phyloP scores from a whole-genome alignment of 768 basidiomycete species.

The Suillus discolor region DNA sequence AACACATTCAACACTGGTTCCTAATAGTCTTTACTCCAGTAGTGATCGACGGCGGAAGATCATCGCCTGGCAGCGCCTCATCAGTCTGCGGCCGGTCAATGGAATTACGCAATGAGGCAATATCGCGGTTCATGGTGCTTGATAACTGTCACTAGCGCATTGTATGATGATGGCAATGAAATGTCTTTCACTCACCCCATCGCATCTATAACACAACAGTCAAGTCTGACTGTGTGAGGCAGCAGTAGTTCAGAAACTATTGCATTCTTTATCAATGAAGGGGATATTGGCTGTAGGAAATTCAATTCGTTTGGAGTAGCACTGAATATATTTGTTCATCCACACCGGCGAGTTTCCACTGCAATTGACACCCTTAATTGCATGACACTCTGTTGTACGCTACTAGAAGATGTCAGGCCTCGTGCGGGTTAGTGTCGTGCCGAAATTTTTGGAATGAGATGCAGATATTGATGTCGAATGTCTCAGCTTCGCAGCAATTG shows the following conservation, averaged over 20 bases:
- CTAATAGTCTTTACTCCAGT: background rate
- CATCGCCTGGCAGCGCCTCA: background rate
- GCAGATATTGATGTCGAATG: background rate
- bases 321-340: too few species aligned
- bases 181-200: background rate
- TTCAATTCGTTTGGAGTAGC: too few species aligned
- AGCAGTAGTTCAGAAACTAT: background rate
- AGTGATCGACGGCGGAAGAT: background rate
- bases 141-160: background rate
- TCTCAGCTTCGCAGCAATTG: background rate
- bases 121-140: background rate
- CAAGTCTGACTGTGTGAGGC: background rate
- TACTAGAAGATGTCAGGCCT: background rate
- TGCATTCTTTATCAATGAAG: background rate
- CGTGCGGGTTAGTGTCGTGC: background rate
- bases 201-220: background rate
- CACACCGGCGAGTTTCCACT: too few species aligned
- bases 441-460: conserved; percentile 5
- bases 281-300: too few species aligned
- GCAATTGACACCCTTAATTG: too few species aligned
- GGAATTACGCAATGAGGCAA: background rate
- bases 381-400: background rate
- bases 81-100: too few species aligned
- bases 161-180: background rate
- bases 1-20: background rate